phyloP scores from a whole-genome alignment of 164 flowering plant genomes.

The Annona squamosa region DNA sequence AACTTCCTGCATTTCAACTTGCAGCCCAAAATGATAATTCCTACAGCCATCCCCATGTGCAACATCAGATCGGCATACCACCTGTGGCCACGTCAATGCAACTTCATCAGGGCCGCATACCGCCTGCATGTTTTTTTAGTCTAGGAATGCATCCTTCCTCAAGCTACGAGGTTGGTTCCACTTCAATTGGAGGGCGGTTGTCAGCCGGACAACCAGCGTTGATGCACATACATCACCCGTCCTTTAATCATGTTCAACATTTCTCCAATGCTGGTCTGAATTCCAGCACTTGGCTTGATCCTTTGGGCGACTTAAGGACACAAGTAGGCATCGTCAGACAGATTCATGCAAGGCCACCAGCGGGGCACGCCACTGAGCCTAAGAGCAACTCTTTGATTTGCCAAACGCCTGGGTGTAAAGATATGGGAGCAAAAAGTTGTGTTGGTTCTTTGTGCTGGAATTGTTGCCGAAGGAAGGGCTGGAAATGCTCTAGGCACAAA shows the following conservation, averaged over 20 bases:
- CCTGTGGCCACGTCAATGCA: background rate
- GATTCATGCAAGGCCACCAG: constrained; percentile 4
- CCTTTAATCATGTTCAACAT: background rate
- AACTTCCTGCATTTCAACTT: constrained; percentile 2
- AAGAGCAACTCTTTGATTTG: constrained; percentile 7
- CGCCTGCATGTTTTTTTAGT: background rate
- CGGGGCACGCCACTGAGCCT: background rate
- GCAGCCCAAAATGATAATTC: background rate
- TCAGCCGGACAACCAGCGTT: background rate
- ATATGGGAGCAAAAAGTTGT: constrained; percentile 11
- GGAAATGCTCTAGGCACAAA: constrained; percentile 22
- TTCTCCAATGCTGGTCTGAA: constrained; percentile 4
- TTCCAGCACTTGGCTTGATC: constrained; percentile 7
- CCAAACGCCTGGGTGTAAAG: constrained; percentile 22
- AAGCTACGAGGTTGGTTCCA: constrained; percentile 10
- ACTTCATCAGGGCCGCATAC: background rate
- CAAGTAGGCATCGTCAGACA: constrained; percentile 2
- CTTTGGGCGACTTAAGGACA: constrained; percentile 1
- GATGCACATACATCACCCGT: constrained; percentile 5
- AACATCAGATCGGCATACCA: background rate
- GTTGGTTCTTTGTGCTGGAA: constrained; percentile 22
- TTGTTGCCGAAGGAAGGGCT: constrained; percentile 24
- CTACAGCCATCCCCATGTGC: background rate
- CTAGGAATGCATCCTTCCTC: constrained; percentile 3
- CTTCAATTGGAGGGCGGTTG: constrained; percentile 12